phyloP scores from a whole-genome alignment of 2,329 filamentous ascomycete species.

The Gaeumannomyces tritici region DNA sequence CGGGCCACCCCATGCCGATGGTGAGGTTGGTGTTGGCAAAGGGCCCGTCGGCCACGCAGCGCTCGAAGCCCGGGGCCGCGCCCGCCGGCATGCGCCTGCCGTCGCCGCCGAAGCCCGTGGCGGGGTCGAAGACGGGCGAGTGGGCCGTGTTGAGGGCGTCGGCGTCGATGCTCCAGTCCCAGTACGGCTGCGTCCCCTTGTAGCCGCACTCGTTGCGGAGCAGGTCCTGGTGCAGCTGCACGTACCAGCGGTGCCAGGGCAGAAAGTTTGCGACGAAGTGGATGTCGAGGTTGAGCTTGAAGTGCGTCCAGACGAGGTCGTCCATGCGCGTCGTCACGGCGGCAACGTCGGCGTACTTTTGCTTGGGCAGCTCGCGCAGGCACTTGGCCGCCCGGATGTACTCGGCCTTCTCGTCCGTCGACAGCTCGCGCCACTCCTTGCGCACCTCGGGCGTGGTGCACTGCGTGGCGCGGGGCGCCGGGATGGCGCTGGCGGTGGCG shows the following conservation, averaged over 20 bases:
- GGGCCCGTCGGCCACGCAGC: conserved; percentile 1
- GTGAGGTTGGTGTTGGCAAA: conserved; percentile 3
- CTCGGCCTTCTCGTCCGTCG: conserved; percentile 11
- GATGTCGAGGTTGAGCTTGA: conserved; percentile 10
- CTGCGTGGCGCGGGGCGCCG: no score
- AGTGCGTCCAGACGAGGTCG: conserved; percentile 6
- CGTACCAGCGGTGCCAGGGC: conserved; percentile 20
- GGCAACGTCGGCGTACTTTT: not conserved
- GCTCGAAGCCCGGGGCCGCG: not conserved
- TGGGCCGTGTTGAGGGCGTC: conserved; percentile 30
- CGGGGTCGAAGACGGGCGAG: conserved; percentile 35
- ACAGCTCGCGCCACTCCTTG: conserved; percentile 12
- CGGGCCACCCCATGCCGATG: not conserved
- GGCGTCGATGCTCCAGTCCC: conserved; percentile 21
- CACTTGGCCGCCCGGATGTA: conserved; percentile 17
- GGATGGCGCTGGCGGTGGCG: no score
- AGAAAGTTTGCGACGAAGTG: conserved; percentile 10
- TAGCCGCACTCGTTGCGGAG: conserved; percentile 24
- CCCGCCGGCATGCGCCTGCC: not conserved
- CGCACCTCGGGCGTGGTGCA: not conserved
- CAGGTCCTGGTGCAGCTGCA: conserved; percentile 19
- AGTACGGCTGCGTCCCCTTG: conserved; percentile 24
- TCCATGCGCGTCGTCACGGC: conserved; percentile 3
- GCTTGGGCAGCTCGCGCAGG: conserved; percentile 11
- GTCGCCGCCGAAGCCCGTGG: conserved; percentile 11